phyloP scores from a whole-genome alignment of 1,139 yeast genomes.

The Arxiozyma slooffiae region DNA sequence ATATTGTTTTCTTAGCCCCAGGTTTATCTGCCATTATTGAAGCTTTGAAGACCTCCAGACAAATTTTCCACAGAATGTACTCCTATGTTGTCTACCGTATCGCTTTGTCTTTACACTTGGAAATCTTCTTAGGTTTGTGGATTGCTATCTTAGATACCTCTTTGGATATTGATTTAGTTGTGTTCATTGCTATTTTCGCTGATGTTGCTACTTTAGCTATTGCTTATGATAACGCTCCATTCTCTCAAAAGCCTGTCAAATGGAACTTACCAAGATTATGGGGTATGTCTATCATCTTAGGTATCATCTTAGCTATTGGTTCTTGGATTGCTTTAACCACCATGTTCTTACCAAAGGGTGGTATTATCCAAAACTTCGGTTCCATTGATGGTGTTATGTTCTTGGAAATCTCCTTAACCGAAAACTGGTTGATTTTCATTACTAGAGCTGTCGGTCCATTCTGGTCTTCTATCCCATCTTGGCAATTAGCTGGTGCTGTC shows the following conservation, averaged over 20 bases:
- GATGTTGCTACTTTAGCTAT: constrained; percentile 89
- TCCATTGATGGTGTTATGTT: constrained; percentile 79
- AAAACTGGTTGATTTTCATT: constrained; percentile 89
- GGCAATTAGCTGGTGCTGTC: constrained; percentile 94
- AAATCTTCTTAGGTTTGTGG: constrained; percentile 83
- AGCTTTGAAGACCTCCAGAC: constrained; percentile 86
- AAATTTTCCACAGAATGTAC: constrained; percentile 96
- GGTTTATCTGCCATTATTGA: constrained; percentile 90
- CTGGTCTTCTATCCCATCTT: constrained; percentile 87
- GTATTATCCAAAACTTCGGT: constrained; percentile 89
- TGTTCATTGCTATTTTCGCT: constrained; percentile 86
- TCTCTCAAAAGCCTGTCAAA: constrained; percentile 89
- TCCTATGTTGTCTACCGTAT: constrained; percentile 91
- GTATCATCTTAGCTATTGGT: constrained; percentile 71
- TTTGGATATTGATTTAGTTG: constrained; percentile 73
- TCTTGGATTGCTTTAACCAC: constrained; percentile 87
- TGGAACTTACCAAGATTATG: constrained; percentile 96
- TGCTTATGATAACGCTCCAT: constrained; percentile 96
- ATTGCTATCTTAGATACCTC: constrained; percentile 80
- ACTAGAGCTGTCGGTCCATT: constrained; percentile 91
- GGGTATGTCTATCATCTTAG: constrained; percentile 85
- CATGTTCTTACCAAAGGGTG: constrained; percentile 74
- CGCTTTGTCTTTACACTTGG: constrained; percentile 84
- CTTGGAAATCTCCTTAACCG: constrained; percentile 83
- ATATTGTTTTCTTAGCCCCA: constrained; percentile 88